These are phyloP conservation scores for Favolaschia claudopus DNA, from an alignment of 768 basidiomycete species.

Conservation along the genomic window DNA sequence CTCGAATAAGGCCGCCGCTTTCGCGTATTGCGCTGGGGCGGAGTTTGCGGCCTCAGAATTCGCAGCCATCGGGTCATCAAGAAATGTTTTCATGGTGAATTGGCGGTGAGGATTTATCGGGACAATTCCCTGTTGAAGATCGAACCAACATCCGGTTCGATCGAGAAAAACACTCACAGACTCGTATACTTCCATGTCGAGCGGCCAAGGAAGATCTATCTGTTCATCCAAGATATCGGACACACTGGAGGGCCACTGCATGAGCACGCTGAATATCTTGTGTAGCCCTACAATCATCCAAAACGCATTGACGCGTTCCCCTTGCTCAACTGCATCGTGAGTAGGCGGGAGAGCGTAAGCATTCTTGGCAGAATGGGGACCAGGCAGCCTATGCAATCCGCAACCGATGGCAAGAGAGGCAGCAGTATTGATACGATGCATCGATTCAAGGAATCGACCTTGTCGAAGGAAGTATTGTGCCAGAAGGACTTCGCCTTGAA, in stretches of 20 bases:
- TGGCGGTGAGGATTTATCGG: constrained; percentile 6
- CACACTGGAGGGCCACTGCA: constrained; percentile 39
- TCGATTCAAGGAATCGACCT: constrained; percentile 25
- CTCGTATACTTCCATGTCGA: constrained; percentile 24
- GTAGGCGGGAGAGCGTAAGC: constrained; percentile 25
- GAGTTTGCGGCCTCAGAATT: constrained; percentile 9
- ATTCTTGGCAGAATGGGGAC: background rate
- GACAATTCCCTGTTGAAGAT: constrained; percentile 26
- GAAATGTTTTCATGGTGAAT: constrained; percentile 20
- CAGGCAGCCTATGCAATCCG: constrained; percentile 19
- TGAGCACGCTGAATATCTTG: constrained; percentile 38
- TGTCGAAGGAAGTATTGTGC: constrained; percentile 28
- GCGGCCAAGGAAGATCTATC: constrained; percentile 52
- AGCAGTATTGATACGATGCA: constrained; percentile 29
- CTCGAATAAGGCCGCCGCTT: constrained; percentile 32
- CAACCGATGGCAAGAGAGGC: constrained; percentile 28
- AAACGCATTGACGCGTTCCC: constrained; percentile 47
- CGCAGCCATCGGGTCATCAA: constrained; percentile 16
- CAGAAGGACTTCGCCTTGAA: constrained; percentile 54
- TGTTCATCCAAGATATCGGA: constrained; percentile 31
- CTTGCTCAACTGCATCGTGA: constrained; percentile 40
- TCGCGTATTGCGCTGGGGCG: constrained; percentile 1
- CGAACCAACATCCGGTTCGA: background rate
- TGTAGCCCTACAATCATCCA: constrained; percentile 46
- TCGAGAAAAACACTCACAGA: constrained; percentile 18